Conservation (phyloP, 805 yeast genomes). For the Sugiyamaella chiloensis region DNA sequence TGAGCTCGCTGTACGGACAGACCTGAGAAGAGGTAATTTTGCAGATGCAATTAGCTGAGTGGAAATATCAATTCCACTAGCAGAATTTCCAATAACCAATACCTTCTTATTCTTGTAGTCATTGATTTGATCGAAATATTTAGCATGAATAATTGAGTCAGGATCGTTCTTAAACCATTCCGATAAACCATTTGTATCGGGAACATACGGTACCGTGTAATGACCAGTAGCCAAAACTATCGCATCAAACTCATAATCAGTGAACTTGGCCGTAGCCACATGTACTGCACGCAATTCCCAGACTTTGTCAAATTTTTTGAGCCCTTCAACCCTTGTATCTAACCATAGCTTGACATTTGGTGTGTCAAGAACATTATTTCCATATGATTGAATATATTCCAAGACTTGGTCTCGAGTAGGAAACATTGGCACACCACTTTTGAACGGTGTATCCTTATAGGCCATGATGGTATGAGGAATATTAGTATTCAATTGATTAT, state of each 20-base stretch:
- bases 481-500: conserved; percentile 67
- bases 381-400: conserved; percentile 57
- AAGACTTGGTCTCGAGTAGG: conserved; percentile 61
- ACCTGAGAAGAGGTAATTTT: conserved; percentile 38
- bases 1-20: conserved; percentile 36
- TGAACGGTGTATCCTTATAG: conserved; percentile 51
- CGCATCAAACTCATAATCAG: conserved; percentile 47
- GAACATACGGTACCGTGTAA: conserved; percentile 58
- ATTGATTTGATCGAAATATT: conserved; percentile 48
- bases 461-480: conserved; percentile 66
- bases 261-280: conserved; percentile 9
- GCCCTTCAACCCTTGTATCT: conserved; percentile 46
- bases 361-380: conserved; percentile 39
- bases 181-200: conserved; percentile 51
- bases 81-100: conserved; percentile 70
- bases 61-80: conserved; percentile 74
- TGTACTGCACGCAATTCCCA: conserved; percentile 45
- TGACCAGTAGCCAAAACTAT: conserved; percentile 65
- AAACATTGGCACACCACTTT: conserved; percentile 40
- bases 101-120: conserved; percentile 46
- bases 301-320: conserved; percentile 34
- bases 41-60: conserved; percentile 47
- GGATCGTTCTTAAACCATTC: conserved; percentile 47
- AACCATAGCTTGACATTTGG: conserved; percentile 37
- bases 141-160: conserved; percentile 53